Base-by-base conservation (phyloP, 2,329 filamentous ascomycete species). In the Macrophomina pseudophaseolina region DNA sequence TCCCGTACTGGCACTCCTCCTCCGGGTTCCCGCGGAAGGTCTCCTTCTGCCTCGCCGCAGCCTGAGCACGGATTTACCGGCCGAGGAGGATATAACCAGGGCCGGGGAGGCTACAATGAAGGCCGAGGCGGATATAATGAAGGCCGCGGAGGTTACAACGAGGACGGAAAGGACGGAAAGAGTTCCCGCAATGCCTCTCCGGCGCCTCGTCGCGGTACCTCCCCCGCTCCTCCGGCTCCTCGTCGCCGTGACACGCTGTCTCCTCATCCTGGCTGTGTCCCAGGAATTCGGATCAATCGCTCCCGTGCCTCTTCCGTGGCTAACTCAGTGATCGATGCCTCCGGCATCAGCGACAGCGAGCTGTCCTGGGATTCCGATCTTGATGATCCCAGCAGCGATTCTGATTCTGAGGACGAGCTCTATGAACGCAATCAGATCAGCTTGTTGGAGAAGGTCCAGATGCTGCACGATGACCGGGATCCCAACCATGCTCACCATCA, bases 301-400 rank as follows among this genome's bases (percentile, higher is more conserved):
- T 74, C 65, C n/a, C 56, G 65, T 9, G 54, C 63, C 32, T 58
- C 49, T 48, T 58, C 59, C 4, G 46, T 42, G n/a, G 72, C 76
- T 9, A 73, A 75, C 38, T 69, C 72, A n/a, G 72, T 73, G 7
- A 69, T 73, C 2, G 72, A 62, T 32, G 58, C 58, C 16, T 62
- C 58, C n/a, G 73, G 76, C 12, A 67, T 76, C 7, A 77, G 75
- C 18, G 78, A 80, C 54, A 48, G 42, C 18, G 71, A 71, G 30
- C 73, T 75, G 7, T 76, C 74, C 40, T 81, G 79, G 79, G 79
- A 80, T 67, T 79, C 76, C 14, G 79, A 81, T 49, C 69, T 80
- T 38, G 78, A 79, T 53, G 76, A 72, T 3, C 76, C 77, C 2
- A 74, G 74, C 42, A 76, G 73, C 0, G 70, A 71, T 38, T 66